Evolutionary conservation across 73 alveolate genomes (phyloP), one percentile per base, ranked within the genome.

Genomic region (Blepharisma japonicum): DNA sequence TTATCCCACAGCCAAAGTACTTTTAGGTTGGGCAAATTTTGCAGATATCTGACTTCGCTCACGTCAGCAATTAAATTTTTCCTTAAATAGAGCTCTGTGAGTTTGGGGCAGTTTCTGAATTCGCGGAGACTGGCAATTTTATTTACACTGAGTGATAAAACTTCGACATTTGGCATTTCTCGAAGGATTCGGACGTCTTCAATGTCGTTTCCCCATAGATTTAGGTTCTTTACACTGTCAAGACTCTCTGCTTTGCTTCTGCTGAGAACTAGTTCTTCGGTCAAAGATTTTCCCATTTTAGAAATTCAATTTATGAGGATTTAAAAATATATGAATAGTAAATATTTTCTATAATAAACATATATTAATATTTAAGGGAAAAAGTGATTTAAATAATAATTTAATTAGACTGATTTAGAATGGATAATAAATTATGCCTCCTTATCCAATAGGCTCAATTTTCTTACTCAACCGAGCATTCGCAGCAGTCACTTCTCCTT

Each of bases 1-100:
- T 96, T 96, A 39, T 96, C 99, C 91, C 93, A 95, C 23, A 96
- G 80, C 99, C 99, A 97, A 20, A 97, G 85, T 23, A 95, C 97
- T 85, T 89, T 91, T 67, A 97, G 81, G 48, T 89, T 72, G 6
- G 91, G 85, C 47, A 92, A 83, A 53, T 56, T 78, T 20, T 80
- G 71, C 14, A 97, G 83, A 86, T 91, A 91, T 9, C 88, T 77
- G 68, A 97, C 71, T 84, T 97, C 99, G 46, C 80, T 77, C 51
- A 97, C 78, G 50, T 95, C 97, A 5, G 86, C 51, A 55, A 97
- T 92, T 51, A 78, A 68, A 83, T 97, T 97, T 83, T 97, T 97
- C 83, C 99, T 80, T 45, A 97, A 81, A 80, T 94, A 97, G 39
- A 97, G 89, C 87, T 97, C 99, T 54, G 94, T 84, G 76, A 97